A percentile compares a stretch with the other conserved stretches of the same genome.
phyloP scores from a whole-genome alignment of 2,329 filamentous ascomycete species.

The Pyrenochaeta sp. region DNA sequence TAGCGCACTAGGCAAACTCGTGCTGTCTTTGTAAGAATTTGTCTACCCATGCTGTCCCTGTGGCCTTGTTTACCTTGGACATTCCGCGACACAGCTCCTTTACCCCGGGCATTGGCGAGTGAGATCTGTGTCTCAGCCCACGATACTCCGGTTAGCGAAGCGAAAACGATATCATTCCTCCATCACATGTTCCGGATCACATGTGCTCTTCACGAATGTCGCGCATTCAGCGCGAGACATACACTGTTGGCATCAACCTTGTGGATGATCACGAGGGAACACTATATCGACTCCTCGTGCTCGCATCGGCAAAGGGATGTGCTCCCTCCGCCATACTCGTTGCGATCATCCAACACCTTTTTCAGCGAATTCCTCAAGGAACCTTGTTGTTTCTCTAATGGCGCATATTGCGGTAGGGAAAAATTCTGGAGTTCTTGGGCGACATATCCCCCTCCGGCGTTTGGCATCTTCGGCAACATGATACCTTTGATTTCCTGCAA shows the following conservation, averaged over 20 bases:
- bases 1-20: slow-evolving; percentile 27
- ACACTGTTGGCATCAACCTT: slow-evolving; percentile 6
- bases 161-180: slow-evolving; percentile 26
- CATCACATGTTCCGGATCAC: background rate
- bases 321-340: background rate
- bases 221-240: slow-evolving; percentile 14
- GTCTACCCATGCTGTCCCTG: slow-evolving; percentile 16
- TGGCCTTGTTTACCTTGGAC: slow-evolving; percentile 19
- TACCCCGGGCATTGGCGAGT: slow-evolving; percentile 11
- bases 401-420: slow-evolving; percentile 16
- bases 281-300: background rate
- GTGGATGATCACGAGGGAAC: background rate
- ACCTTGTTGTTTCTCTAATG: slow-evolving; percentile 11
- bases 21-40: slow-evolving; percentile 22
- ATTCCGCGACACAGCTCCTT: slow-evolving; percentile 15
- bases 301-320: background rate
- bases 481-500: slow-evolving; percentile 16
- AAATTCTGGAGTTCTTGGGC: slow-evolving; percentile 13
- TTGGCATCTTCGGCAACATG: slow-evolving; percentile 20
- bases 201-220: slow-evolving; percentile 2
- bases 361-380: background rate
- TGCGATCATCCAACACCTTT: background rate
- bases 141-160: slow-evolving; percentile 10
- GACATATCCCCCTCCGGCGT: slow-evolving; percentile 17
- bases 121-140: slow-evolving; percentile 10